Evolutionary conservation across 2,329 filamentous ascomycete species (phyloP).

Genomic region (Ophiostoma sp.): DNA sequence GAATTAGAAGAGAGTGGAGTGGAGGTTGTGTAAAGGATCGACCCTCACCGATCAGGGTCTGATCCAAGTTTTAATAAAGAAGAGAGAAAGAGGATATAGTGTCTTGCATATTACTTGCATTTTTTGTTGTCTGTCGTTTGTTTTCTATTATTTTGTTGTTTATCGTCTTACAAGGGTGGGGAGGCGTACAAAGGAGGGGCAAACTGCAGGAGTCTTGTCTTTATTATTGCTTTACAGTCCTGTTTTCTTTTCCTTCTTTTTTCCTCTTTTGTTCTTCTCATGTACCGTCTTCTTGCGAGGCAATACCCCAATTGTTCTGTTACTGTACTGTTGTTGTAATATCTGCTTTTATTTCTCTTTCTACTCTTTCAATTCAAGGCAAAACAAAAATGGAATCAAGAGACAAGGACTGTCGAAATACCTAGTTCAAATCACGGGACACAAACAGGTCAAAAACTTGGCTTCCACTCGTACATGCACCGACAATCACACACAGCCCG

Average conservation of each 20-base stretch:
- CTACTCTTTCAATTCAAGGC: neutral
- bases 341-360: neutral
- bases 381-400: neutral
- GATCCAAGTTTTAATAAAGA: neutral
- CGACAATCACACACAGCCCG: neutral
- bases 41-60: neutral
- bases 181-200: conserved; percentile 2
- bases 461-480: neutral
- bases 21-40: neutral
- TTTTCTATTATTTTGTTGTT: too few species aligned
- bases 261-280: neutral
- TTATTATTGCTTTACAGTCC: neutral
- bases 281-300: neutral
- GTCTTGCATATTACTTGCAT: conserved; percentile 1
- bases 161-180: neutral
- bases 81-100: neutral
- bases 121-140: neutral
- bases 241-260: neutral
- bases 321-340: conserved; percentile 13
- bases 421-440: neutral
- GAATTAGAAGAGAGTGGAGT: neutral
- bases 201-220: neutral
- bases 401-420: neutral
- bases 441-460: neutral
- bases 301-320: conserved; percentile 17